Conservation (phyloP, 208 protist species). For the Crithidia acanthocephali region DNA sequence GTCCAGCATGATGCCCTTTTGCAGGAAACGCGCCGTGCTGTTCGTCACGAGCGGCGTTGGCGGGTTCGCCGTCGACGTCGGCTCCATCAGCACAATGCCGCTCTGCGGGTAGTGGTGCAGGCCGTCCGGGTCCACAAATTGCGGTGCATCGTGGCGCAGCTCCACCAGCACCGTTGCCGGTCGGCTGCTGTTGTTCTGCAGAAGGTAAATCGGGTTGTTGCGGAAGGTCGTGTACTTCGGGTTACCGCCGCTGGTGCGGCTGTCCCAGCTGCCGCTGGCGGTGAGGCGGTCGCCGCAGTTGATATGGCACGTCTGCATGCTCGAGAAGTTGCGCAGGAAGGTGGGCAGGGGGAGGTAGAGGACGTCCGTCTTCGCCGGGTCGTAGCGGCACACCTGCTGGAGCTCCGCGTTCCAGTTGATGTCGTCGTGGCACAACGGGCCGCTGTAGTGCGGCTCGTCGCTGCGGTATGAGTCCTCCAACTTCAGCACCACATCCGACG, state of each 20-base stretch:
- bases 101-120: slow-evolving; percentile 85
- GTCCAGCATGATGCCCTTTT: slow-evolving; percentile 90
- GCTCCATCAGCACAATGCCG: slow-evolving; percentile 74
- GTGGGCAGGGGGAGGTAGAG: slow-evolving; percentile 76
- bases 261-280: slow-evolving; percentile 59
- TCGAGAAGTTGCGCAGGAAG: slow-evolving; percentile 84
- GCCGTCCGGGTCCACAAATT: slow-evolving; percentile 72
- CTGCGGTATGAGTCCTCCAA: slow-evolving; percentile 69
- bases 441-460: slow-evolving; percentile 57
- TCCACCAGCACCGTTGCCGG: slow-evolving; percentile 73
- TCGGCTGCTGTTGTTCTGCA: slow-evolving; percentile 84
- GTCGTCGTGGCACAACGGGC: slow-evolving; percentile 60
- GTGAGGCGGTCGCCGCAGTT: slow-evolving; percentile 88
- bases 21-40: slow-evolving; percentile 78
- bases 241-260: slow-evolving; percentile 70
- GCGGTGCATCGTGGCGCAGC: slow-evolving; percentile 70
- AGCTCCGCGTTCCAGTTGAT: slow-evolving; percentile 68
- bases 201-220: slow-evolving; percentile 87
- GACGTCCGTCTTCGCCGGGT: slow-evolving; percentile 47
- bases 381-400: slow-evolving; percentile 62
- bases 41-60: slow-evolving; percentile 81
- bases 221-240: slow-evolving; percentile 85
- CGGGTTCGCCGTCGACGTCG: slow-evolving; percentile 45
- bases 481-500: slow-evolving; percentile 69
- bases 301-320: slow-evolving; percentile 83